Percentiles rank a stretch among this genome's conserved stretches.
Evolutionary conservation across 148 eudicot species (phyloP).

Genomic region (Limonium bicolor): DNA sequence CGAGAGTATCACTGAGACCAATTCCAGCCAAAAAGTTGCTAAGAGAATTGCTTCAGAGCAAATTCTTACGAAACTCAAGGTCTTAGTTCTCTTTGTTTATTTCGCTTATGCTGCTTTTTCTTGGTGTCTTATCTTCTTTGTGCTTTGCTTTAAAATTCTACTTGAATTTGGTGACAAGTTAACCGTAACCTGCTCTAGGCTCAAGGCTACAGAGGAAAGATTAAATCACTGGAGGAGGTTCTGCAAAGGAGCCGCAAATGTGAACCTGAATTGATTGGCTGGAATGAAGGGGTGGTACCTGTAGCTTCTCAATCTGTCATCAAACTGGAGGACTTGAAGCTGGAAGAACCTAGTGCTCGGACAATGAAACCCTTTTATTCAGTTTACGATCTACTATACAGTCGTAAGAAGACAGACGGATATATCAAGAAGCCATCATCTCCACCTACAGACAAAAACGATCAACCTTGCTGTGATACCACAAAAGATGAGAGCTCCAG

Average conservation of each 20-base stretch:
- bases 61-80: slow-evolving; percentile 41
- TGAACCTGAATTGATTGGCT: slow-evolving; percentile 70
- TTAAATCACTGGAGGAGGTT: slow-evolving; percentile 54
- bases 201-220: slow-evolving; percentile 50
- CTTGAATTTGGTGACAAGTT: too few species aligned
- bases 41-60: slow-evolving; percentile 39
- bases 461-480: too few species aligned
- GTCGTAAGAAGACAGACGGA: too few species aligned
- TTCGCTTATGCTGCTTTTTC: neutral
- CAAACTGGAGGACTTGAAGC: slow-evolving; percentile 9
- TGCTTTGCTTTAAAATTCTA: too few species aligned
- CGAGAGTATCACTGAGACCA: slow-evolving; percentile 25
- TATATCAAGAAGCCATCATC: neutral
- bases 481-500: too few species aligned
- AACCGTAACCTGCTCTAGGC: too few species aligned
- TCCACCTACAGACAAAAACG: neutral
- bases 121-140: neutral
- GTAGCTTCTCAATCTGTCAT: slow-evolving; percentile 17
- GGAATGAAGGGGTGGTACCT: slow-evolving; percentile 48
- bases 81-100: neutral
- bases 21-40: slow-evolving; percentile 42
- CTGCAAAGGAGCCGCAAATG: slow-evolving; percentile 28
- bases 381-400: too few species aligned
- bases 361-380: too few species aligned
- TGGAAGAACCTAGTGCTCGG: slow-evolving; percentile 24